These are phyloP conservation scores for Telopea speciosissima DNA, from an alignment of 177 flowering plant species.

Conservation along the genomic window DNA sequence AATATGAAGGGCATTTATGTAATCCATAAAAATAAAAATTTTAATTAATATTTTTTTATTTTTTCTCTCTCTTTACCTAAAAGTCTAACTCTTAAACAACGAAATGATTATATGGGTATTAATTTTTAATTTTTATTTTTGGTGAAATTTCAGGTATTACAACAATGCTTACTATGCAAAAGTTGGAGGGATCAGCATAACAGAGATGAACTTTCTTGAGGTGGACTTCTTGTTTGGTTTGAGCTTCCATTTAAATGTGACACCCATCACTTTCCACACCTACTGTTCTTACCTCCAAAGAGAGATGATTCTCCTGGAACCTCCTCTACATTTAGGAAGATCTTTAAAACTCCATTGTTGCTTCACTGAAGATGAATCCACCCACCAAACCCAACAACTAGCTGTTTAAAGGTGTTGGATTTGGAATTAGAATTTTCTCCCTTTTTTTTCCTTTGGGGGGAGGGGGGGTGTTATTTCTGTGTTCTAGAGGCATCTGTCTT, in stretches of 20 bases:
- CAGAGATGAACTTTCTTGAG: constrained; percentile 86
- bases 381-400: constrained; percentile 48
- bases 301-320: constrained; percentile 41
- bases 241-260: constrained; percentile 76
- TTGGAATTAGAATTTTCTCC: not conserved
- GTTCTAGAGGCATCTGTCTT: no score
- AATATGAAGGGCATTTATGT: no score
- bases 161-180: constrained; percentile 96
- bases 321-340: constrained; percentile 28
- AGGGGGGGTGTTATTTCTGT: no score
- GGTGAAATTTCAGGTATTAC: constrained; percentile 55
- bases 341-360: constrained; percentile 43
- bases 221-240: constrained; percentile 84
- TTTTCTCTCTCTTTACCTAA: no score
- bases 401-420: constrained; percentile 36
- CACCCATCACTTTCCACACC: constrained; percentile 66
- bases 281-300: constrained; percentile 71
- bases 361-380: constrained; percentile 59
- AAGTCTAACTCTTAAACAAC: no score
- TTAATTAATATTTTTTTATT: no score
- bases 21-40: no score
- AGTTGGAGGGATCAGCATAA: constrained; percentile 88
- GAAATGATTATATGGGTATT: no score
- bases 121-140: no score
- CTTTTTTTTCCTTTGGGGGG: not conserved